Evolutionary conservation across 1,139 yeast species (phyloP).

Genomic region (Geotrichum siamense): DNA sequence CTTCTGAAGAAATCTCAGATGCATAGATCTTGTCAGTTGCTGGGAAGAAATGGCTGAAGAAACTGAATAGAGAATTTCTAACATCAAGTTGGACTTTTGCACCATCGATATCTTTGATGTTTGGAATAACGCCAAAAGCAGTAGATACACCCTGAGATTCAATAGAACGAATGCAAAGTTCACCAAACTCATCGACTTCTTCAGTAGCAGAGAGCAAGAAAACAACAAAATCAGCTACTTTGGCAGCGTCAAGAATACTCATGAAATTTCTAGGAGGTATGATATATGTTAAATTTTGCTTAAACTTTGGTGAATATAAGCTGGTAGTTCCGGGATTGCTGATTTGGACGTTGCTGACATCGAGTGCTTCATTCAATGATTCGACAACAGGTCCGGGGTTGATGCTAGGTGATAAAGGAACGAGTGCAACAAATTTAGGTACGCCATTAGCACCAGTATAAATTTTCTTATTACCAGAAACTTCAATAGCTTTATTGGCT

Average conservation of each 20-base stretch:
- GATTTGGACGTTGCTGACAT: constrained; percentile 26
- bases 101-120: constrained; percentile 57
- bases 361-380: constrained; percentile 30
- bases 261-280: constrained; percentile 59
- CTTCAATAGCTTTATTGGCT: constrained; percentile 56
- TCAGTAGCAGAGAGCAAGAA: constrained; percentile 78
- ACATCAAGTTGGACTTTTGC: constrained; percentile 72
- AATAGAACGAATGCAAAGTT: constrained; percentile 77
- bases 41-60: constrained; percentile 86
- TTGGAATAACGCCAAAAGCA: constrained; percentile 74
- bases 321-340: constrained; percentile 34
- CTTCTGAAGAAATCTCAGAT: constrained; percentile 60
- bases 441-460: constrained; percentile 78
- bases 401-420: constrained; percentile 72
- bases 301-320: constrained; percentile 53
- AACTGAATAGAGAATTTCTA: constrained; percentile 73
- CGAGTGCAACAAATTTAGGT: constrained; percentile 72
- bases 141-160: constrained; percentile 91
- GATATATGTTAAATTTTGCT: constrained; percentile 65
- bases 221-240: constrained; percentile 79
- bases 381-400: constrained; percentile 52
- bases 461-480: constrained; percentile 44
- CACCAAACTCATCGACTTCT: constrained; percentile 83
- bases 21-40: constrained; percentile 70
- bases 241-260: constrained; percentile 75